Evolutionary conservation across 805 yeast genomes (phyloP).

Genomic region (Barnettozyma pratensis): DNA sequence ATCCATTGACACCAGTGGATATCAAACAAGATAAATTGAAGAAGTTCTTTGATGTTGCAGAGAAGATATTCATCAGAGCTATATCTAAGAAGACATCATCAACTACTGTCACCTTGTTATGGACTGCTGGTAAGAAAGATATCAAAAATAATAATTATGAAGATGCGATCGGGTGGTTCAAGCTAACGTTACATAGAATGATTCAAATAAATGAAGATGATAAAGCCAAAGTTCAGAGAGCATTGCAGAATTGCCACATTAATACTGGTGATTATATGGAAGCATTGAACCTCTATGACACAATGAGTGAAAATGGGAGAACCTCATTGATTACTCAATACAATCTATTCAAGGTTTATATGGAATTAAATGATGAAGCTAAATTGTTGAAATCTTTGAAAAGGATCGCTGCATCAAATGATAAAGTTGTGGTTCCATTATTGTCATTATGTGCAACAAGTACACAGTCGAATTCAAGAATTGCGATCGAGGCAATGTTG

Average conservation of each 20-base stretch:
- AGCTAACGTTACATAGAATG: constrained; percentile 23
- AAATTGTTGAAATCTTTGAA: constrained; percentile 25
- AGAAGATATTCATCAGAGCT: constrained; percentile 22
- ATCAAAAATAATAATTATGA: constrained; percentile 21
- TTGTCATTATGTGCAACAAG: constrained; percentile 29
- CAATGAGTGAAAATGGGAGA: constrained; percentile 23
- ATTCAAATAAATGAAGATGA: constrained; percentile 26
- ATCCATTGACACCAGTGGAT: constrained; percentile 21
- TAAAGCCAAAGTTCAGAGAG: constrained; percentile 33
- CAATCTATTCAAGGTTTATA: constrained; percentile 25
- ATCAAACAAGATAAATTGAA: constrained; percentile 20
- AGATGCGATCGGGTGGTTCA: constrained; percentile 25
- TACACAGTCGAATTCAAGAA: constrained; percentile 20
- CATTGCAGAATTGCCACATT: constrained; percentile 28
- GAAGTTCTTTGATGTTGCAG: constrained; percentile 24
- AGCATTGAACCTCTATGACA: constrained; percentile 19
- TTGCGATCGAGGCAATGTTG: constrained; percentile 25
- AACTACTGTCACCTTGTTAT: constrained; percentile 31
- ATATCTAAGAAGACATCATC: constrained; percentile 28
- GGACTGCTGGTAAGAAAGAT: constrained; percentile 33
- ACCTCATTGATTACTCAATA: constrained; percentile 28
- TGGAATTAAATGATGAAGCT: constrained; percentile 13
- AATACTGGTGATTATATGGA: constrained; percentile 17
- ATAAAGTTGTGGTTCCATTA: constrained; percentile 30
- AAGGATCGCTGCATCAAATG: constrained; percentile 29